Conservation (phyloP, 108 stramenopile genomes). For the Craspedostauros australis region DNA sequence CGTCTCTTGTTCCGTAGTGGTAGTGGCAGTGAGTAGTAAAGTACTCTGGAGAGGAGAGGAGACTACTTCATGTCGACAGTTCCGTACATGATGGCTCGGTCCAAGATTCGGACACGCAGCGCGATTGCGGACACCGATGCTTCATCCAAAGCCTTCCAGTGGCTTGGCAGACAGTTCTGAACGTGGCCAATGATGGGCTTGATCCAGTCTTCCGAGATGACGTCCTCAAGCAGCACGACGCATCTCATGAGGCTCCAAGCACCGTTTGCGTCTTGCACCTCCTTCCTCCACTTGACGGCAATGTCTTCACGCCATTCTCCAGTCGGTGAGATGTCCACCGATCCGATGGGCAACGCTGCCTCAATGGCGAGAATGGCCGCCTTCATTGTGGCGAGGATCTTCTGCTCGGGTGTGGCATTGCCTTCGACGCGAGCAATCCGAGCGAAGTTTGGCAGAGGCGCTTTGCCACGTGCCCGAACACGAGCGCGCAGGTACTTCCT, state of each 20-base stretch:
- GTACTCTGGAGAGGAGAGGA: too few species aligned
- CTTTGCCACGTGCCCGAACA: slow-evolving; percentile 46
- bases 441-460: slow-evolving; percentile 47
- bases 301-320: slow-evolving; percentile 55
- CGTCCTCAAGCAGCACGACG: slow-evolving; percentile 64
- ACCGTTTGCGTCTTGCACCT: slow-evolving; percentile 50
- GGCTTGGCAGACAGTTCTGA: slow-evolving; percentile 48
- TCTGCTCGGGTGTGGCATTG: slow-evolving; percentile 44
- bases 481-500: slow-evolving; percentile 36
- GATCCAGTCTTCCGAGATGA: slow-evolving; percentile 60
- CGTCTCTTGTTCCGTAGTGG: slow-evolving; percentile 9
- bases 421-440: slow-evolving; percentile 27
- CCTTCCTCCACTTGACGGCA: slow-evolving; percentile 55
- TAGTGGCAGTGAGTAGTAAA: too few species aligned
- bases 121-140: slow-evolving; percentile 59
- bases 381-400: slow-evolving; percentile 51
- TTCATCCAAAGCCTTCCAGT: slow-evolving; percentile 73
- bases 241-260: slow-evolving; percentile 62
- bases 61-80: slow-evolving; percentile 39
- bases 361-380: slow-evolving; percentile 75
- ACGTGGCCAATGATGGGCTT: slow-evolving; percentile 55
- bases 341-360: slow-evolving; percentile 71
- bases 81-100: slow-evolving; percentile 59
- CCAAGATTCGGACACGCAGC: slow-evolving; percentile 55
- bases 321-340: slow-evolving; percentile 39